A percentile compares a stretch with the other conserved stretches of the same genome.
phyloP scores from a whole-genome alignment of 2,329 filamentous ascomycete genomes.

The Colletotrichum lini region DNA sequence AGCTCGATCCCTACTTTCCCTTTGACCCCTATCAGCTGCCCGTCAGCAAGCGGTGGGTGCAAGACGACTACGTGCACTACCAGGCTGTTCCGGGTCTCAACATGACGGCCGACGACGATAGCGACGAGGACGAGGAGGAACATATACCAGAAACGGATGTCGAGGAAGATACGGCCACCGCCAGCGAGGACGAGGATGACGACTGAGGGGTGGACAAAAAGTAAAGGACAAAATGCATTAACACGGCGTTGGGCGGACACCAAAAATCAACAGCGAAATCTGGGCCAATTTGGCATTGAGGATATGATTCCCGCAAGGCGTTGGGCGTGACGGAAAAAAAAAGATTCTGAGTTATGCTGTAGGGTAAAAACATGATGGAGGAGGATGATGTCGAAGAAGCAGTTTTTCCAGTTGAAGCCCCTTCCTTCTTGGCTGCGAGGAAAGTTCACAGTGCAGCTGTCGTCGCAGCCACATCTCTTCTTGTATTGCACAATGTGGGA shows the following conservation, averaged over 20 bases:
- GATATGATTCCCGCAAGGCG: slow-evolving; percentile 38
- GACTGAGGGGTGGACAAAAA: slow-evolving; percentile 48
- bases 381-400: slow-evolving; percentile 14
- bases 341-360: neutral
- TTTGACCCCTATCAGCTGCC: slow-evolving; percentile 97
- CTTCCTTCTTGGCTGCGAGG: slow-evolving; percentile 6
- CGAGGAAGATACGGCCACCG: slow-evolving; percentile 67
- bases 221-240: slow-evolving; percentile 39
- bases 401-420: neutral
- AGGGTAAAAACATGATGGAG: slow-evolving; percentile 3
- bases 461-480: slow-evolving; percentile 5
- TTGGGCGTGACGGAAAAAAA: slow-evolving; percentile 27
- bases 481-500: slow-evolving; percentile 5
- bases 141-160: slow-evolving; percentile 60
- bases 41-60: slow-evolving; percentile 88
- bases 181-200: slow-evolving; percentile 61
- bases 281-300: slow-evolving; percentile 37
- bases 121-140: slow-evolving; percentile 66
- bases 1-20: slow-evolving; percentile 95
- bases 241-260: slow-evolving; percentile 45
- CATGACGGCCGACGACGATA: slow-evolving; percentile 68
- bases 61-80: slow-evolving; percentile 87
- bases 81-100: slow-evolving; percentile 79
- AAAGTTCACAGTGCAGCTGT: neutral
- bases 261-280: slow-evolving; percentile 37